Evolutionary conservation across 176 grass and related monocot genomes (phyloP).

Genomic region (bread wheat (Triticum aestivum)): IWGSC_CS_RefSeq_v2.1 NC_057801.1:643390884-643391383

Average conservation of each 20-base stretch:
- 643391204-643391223: constrained; percentile 9
- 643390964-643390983: constrained; percentile 95
- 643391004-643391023: constrained; percentile 97
- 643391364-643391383: constrained; percentile 90
- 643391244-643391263: constrained; percentile 97
- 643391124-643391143: constrained; percentile 28
- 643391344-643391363: constrained; percentile 90
- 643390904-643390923: constrained; percentile 69
- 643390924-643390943: constrained; percentile 85
- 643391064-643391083: constrained; percentile 90
- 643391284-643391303: constrained; percentile 84
- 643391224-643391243: constrained; percentile 57
- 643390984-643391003: constrained; percentile 75
- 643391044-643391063: constrained; percentile 98
- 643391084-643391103: constrained; percentile 94
- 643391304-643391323: constrained; percentile 67
- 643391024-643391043: constrained; percentile 79
- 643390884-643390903: constrained; percentile 85
- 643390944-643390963: constrained; percentile 99
- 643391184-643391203: constrained; percentile 11
- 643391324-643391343: constrained; percentile 79
- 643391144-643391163: background rate
- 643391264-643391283: constrained; percentile 97
- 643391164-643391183: background rate
- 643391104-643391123: constrained; percentile 66